phyloP scores from a whole-genome alignment of 768 basidiomycete genomes.

The Royoungia palumana region DNA sequence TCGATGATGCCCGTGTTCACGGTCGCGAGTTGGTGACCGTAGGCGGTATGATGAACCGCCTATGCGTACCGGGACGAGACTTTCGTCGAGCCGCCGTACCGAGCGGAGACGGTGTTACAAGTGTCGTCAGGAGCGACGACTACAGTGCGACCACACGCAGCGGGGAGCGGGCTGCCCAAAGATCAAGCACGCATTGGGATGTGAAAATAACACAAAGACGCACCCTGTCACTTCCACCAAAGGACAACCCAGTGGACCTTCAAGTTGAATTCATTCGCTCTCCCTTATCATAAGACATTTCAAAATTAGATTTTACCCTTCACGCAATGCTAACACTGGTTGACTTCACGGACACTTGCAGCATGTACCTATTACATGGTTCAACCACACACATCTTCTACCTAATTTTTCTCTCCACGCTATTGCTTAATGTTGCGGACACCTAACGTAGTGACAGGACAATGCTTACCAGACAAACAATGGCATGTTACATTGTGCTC shows the following conservation, averaged over 20 bases:
- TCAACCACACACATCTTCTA: neutral
- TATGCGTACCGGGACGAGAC: too few relatives aligned
- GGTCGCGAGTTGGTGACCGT: too few relatives aligned
- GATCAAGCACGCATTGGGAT: too few relatives aligned
- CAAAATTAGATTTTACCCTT: conserved; percentile 14
- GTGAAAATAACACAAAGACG: too few relatives aligned
- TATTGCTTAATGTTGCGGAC: conserved; percentile 17
- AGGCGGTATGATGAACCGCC: too few relatives aligned
- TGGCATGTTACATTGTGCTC: neutral
- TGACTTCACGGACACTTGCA: conserved; percentile 15
- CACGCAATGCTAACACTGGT: conserved; percentile 1
- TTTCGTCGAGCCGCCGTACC: too few relatives aligned
- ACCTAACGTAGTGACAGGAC: neutral
- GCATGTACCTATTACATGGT: conserved; percentile 14
- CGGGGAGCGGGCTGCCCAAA: too few relatives aligned
- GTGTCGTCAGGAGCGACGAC: too few relatives aligned
- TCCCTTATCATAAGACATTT: conserved; percentile 20
- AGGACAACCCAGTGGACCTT: conserved; percentile 22
- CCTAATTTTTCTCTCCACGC: conserved; percentile 4
- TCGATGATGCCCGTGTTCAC: too few relatives aligned
- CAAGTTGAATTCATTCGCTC: conserved; percentile 21
- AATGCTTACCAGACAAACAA: neutral
- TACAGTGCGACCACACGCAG: too few relatives aligned
- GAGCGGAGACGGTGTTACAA: too few relatives aligned
- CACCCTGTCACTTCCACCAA: conserved; percentile 18